Evolutionary conservation across 306 rosid species (phyloP).

Genomic region (Astragalus membranaceus): DNA sequence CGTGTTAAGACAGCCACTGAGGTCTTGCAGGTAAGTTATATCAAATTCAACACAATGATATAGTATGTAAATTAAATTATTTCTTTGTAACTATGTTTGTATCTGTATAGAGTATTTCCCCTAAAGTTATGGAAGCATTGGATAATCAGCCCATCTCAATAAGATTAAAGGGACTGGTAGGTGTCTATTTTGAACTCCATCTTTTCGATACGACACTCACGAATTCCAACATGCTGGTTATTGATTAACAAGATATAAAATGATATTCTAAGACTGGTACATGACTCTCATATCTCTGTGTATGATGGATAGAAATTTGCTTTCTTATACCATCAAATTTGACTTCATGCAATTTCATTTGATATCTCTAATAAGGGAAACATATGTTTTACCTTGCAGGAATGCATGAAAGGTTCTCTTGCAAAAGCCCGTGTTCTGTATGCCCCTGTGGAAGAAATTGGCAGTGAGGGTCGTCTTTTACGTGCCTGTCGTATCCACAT

Average conservation of each 20-base stretch:
- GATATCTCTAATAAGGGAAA: conserved; percentile 12
- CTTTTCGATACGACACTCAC: not conserved
- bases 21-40: conserved; percentile 56
- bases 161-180: conserved; percentile 79
- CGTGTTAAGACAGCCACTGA: conserved; percentile 64
- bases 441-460: conserved; percentile 75
- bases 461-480: conserved; percentile 53
- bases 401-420: conserved; percentile 75
- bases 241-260: conserved; percentile 7
- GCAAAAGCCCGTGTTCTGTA: conserved; percentile 75
- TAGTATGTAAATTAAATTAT: conserved; percentile 8
- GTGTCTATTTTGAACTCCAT: conserved; percentile 18
- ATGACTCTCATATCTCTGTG: not conserved
- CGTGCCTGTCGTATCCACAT: conserved; percentile 84
- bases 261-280: not conserved
- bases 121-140: conserved; percentile 66
- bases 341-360: not conserved
- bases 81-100: conserved; percentile 19
- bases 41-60: conserved; percentile 12
- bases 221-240: not conserved
- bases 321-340: not conserved
- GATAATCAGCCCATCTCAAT: conserved; percentile 63
- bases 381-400: conserved; percentile 36
- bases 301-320: conserved; percentile 2
- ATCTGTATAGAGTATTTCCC: conserved; percentile 54